Evolutionary conservation across 257 asterid species (phyloP).

Genomic region (Leptodermis oblonga): DNA sequence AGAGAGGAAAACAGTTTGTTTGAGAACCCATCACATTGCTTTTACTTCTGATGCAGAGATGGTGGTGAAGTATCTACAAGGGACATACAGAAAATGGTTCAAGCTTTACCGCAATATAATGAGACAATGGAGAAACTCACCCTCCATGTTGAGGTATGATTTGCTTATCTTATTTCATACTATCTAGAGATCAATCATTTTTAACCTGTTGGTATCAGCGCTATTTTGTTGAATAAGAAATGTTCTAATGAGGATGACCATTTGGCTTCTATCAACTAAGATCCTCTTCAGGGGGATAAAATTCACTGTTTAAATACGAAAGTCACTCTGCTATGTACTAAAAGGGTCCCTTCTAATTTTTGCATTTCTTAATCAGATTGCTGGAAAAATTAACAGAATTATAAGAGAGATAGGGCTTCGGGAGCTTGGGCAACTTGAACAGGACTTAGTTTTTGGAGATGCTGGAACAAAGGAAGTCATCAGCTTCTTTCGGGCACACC

Average conservation of each 20-base stretch:
- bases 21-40: neutral
- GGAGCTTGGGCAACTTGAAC: slow-evolving; percentile 96
- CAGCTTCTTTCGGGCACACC: slow-evolving; percentile 56
- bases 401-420: slow-evolving; percentile 67
- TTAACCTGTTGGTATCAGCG: neutral
- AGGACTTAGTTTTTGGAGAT: slow-evolving; percentile 97
- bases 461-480: slow-evolving; percentile 97
- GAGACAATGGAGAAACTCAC: slow-evolving; percentile 95
- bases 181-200: neutral
- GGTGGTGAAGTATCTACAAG: slow-evolving; percentile 86
- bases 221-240: neutral
- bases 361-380: slow-evolving; percentile 58
- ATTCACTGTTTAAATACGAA: slow-evolving; percentile 2
- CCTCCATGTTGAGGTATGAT: slow-evolving; percentile 79
- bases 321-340: neutral
- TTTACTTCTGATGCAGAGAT: slow-evolving; percentile 53
- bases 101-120: slow-evolving; percentile 88
- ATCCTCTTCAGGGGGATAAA: neutral
- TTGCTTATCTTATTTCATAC: slow-evolving; percentile 15
- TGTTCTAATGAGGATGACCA: neutral
- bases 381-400: slow-evolving; percentile 69
- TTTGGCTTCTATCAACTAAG: neutral
- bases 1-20: neutral
- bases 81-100: slow-evolving; percentile 97
- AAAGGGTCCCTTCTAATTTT: neutral